Conservation (phyloP, 345 rosid species). For the Syzygium oleosum region DNA sequence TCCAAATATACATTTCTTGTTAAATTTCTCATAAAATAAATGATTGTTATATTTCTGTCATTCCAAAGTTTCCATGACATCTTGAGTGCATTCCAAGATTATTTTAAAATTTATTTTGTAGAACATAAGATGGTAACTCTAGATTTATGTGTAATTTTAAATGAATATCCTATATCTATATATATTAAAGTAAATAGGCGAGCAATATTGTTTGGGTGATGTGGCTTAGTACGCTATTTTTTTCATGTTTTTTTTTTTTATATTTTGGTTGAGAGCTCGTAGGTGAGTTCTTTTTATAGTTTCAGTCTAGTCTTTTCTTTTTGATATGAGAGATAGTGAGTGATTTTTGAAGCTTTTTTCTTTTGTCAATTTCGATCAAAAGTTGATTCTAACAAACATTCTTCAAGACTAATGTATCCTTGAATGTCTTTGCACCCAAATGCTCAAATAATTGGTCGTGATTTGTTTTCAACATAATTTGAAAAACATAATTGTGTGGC, state of each 20-base stretch:
- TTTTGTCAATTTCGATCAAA: background rate
- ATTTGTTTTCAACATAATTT: background rate
- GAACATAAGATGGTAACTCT: background rate
- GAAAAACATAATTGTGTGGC: background rate
- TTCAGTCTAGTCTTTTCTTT: background rate
- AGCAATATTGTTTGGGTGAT: background rate
- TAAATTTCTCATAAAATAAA: background rate
- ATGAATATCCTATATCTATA: too few relatives aligned
- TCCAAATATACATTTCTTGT: background rate
- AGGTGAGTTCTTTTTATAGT: background rate
- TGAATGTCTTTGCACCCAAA: background rate
- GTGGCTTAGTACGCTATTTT: background rate
- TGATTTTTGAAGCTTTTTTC: too few relatives aligned
- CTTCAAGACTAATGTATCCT: too few relatives aligned
- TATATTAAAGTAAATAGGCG: background rate
- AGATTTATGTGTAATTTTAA: too few relatives aligned
- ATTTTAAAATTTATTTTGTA: background rate
- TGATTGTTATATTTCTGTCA: too few relatives aligned
- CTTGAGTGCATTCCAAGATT: background rate
- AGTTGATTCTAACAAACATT: too few relatives aligned
- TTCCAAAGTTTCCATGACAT: background rate
- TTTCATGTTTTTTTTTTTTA: too few relatives aligned
- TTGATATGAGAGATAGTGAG: background rate
- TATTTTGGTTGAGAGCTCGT: background rate
- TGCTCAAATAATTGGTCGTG: background rate